Conservation (phyloP, 2,329 filamentous ascomycete genomes). For the Cordyceps sp. region DNA sequence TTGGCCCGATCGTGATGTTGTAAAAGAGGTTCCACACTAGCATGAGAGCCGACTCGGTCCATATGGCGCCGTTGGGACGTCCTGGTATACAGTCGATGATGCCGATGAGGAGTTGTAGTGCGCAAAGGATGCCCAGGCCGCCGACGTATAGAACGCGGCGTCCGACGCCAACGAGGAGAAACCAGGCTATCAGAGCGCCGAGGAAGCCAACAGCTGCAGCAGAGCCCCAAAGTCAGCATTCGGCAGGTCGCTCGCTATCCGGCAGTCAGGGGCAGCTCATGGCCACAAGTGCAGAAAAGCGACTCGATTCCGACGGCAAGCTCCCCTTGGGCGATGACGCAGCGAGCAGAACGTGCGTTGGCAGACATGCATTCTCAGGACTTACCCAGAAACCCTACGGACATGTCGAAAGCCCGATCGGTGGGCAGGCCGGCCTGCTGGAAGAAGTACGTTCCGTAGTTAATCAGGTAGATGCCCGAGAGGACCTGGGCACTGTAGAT, state of each 20-base stretch:
- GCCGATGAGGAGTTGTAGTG: slow-evolving; percentile 24
- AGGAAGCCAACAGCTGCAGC: slow-evolving; percentile 21
- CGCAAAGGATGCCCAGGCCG: slow-evolving; percentile 22
- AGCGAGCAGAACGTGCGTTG: too few species aligned
- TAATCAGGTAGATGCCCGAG: slow-evolving; percentile 20
- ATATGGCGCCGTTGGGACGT: slow-evolving; percentile 16
- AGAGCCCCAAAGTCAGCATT: too few species aligned
- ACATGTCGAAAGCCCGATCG: slow-evolving; percentile 21
- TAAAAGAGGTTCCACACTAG: slow-evolving; percentile 27
- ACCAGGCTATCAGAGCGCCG: slow-evolving; percentile 25
- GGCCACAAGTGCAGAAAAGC: too few species aligned
- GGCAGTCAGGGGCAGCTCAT: too few species aligned
- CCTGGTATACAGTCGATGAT: slow-evolving; percentile 29
- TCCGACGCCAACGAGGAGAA: slow-evolving; percentile 22
- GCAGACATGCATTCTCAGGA: too few species aligned
- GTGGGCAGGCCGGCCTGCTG: slow-evolving; percentile 23
- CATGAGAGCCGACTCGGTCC: slow-evolving; percentile 21
- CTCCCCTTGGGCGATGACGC: too few species aligned
- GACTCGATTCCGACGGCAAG: too few species aligned
- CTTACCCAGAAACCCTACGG: slow-evolving; percentile 13
- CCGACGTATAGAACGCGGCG: slow-evolving; percentile 22
- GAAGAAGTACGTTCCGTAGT: slow-evolving; percentile 30
- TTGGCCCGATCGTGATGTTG: slow-evolving; percentile 24
- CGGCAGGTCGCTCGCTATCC: too few species aligned
- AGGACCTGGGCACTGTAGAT: slow-evolving; percentile 23